Evolutionary conservation across 1,284 basidiomycete species (phyloP), one percentile per base, ranked within the genome.

Genomic region (Heterobasidion occidentale): DNA sequence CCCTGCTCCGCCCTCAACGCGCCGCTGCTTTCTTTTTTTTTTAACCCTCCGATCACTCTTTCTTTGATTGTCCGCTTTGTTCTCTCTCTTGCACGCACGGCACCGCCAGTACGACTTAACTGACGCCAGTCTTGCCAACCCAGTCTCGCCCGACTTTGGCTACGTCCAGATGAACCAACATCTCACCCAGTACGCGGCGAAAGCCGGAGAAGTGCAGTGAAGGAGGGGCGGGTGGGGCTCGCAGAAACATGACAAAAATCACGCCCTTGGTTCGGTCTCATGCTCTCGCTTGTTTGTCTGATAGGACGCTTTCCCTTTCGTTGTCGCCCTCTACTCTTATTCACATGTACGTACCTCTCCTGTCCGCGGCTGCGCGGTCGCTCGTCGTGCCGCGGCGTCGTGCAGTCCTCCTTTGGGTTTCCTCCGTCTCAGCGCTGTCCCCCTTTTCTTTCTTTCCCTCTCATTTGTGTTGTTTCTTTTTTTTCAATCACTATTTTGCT

Each of bases 71-170:
- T 27, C 27, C 27, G 27, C 27, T 57, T 53, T 54, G 34, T 38
- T 53, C 54, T 53, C 49, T 48, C 49, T 53, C 61, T 59, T 51
- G 54, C 56, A 52, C 59, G 46, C 56, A 19, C 33, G 44, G 47
- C 51, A 56, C 56, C 34, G 15, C 64, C 62, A 66, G 64, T 60
- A 63, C 65, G 61, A 54, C 52, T 74, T 72, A 73, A 72, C 77
- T 79, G 73, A 79, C 71, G 71, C 64, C 72, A 71, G 68, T 65
- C 60, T 65, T 63, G 46, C 61, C 61, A 60, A 69, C 70, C 64
- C 74, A 86, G 87, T 86, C 80, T 87, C 88, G 68, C 87, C 88
- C 73, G 86, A 90, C 76, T 88, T 88, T 75, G 86, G 84, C 63
- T 88, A 81, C 74, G 85, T 88, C 66, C 76, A 77, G 66, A 81